phyloP scores from a whole-genome alignment of 106 monocot genomes.

The Cymbidium sinense region DNA sequence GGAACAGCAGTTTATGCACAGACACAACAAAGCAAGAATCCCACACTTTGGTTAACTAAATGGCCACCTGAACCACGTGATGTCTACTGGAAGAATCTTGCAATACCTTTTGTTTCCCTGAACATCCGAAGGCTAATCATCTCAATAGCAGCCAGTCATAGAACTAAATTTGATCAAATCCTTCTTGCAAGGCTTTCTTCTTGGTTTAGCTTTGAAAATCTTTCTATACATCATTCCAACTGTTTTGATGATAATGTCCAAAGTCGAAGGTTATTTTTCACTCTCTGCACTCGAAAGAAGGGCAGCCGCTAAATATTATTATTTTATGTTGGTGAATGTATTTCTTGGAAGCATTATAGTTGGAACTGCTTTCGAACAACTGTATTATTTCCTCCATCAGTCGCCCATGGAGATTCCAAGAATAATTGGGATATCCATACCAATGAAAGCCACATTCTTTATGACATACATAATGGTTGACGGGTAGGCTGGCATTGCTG shows the following conservation, averaged over 20 bases:
- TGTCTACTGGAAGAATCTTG: conserved; percentile 84
- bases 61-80: conserved; percentile 96
- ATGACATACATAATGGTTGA: too few relatives aligned
- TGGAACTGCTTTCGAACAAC: conserved; percentile 41
- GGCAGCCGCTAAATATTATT: conserved; percentile 27
- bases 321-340: too few relatives aligned
- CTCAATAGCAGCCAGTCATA: conserved; percentile 39
- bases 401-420: conserved; percentile 43
- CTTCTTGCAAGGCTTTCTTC: too few relatives aligned
- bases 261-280: conserved; percentile 28
- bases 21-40: conserved; percentile 87
- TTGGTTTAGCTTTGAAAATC: conserved; percentile 33
- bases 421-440: too few relatives aligned
- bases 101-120: conserved; percentile 88
- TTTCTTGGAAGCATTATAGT: too few relatives aligned
- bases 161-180: too few relatives aligned
- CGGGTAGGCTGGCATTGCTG: too few relatives aligned
- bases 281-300: conserved; percentile 27
- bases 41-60: conserved; percentile 77
- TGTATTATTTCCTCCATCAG: conserved; percentile 31
- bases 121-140: conserved; percentile 57
- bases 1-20: conserved; percentile 91
- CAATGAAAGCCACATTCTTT: too few relatives aligned
- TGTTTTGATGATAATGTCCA: conserved; percentile 38
- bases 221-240: conserved; percentile 28